Percentiles rank a stretch among this genome's conserved stretches.
These are phyloP conservation scores for Gracilaria caudata DNA, from an alignment of 23 red algal species.

Conservation along the genomic window DNA sequence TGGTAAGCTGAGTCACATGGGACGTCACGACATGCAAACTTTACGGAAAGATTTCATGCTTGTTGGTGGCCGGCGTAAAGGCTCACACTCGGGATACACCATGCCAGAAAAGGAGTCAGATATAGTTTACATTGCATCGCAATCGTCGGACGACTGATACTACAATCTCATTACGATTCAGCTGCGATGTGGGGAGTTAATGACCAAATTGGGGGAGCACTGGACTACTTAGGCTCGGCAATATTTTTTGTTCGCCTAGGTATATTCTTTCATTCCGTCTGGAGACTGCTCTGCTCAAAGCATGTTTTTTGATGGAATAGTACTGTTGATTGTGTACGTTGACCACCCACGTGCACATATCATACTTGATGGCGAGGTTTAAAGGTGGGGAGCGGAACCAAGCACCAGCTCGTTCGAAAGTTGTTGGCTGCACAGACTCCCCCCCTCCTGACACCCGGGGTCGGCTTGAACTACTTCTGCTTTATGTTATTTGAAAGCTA, in stretches of 20 bases:
- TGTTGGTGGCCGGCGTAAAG: background rate
- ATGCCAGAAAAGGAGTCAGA: background rate
- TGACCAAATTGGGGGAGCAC: background rate
- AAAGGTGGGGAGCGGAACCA: background rate
- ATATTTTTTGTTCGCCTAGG: too few relatives aligned
- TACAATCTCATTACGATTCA: background rate
- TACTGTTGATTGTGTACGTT: background rate
- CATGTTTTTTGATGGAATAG: constrained; percentile 20
- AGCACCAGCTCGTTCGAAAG: background rate
- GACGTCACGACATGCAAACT: constrained; percentile 2
- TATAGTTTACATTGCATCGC: constrained; percentile 16
- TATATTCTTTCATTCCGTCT: constrained; percentile 12
- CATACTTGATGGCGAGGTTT: constrained; percentile 38
- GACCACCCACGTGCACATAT: background rate
- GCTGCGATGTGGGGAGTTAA: background rate
- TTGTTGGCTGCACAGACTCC: background rate
- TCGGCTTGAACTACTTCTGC: constrained; percentile 20
- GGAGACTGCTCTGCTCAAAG: constrained; percentile 6
- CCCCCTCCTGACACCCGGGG: constrained; percentile 21
- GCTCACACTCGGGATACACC: background rate
- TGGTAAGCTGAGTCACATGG: constrained; percentile 1
- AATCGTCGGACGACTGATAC: constrained; percentile 23
- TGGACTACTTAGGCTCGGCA: background rate
- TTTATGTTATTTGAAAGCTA: constrained; percentile 45
- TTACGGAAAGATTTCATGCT: constrained; percentile 24